Conservation (phyloP, 2,329 filamentous ascomycete genomes). For the Epichloe hybrida region DNA sequence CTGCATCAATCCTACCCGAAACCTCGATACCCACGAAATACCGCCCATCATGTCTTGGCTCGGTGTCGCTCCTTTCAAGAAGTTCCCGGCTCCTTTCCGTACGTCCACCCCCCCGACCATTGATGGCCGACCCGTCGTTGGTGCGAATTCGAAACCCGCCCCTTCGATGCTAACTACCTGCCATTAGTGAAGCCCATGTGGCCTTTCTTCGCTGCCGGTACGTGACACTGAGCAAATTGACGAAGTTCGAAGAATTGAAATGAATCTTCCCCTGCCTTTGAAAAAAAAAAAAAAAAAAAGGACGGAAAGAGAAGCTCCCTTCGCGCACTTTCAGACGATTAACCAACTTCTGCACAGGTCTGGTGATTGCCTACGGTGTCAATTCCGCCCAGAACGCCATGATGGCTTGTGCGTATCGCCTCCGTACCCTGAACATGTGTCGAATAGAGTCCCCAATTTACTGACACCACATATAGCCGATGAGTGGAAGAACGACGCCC, state of each 20-base stretch:
- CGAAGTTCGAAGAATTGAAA: not conserved
- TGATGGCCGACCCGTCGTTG: conserved; percentile 3
- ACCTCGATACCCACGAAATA: conserved; percentile 22
- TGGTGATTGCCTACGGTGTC: conserved; percentile 81
- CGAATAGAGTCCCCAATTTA: conserved; percentile 2
- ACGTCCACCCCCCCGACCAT: conserved; percentile 29
- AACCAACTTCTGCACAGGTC: conserved; percentile 38
- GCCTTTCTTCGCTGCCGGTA: conserved; percentile 94
- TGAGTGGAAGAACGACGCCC: conserved; percentile 94
- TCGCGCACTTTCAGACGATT: not conserved
- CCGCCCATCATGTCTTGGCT: conserved; percentile 59
- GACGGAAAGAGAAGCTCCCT: no score
- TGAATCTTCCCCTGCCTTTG: not conserved
- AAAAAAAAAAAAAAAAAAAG: no score
- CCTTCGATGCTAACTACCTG: conserved; percentile 9
- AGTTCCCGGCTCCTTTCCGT: conserved; percentile 70
- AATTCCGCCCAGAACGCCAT: conserved; percentile 70
- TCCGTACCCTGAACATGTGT: not conserved
- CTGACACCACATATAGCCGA: conserved; percentile 46
- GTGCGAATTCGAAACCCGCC: conserved; percentile 11
- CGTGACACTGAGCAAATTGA: conserved; percentile 22
- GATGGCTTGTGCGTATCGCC: conserved; percentile 51
- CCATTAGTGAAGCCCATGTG: conserved; percentile 70
- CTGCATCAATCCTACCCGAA: conserved; percentile 15
- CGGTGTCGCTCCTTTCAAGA: conserved; percentile 54